Evolutionary conservation across 2,329 filamentous ascomycete genomes (phyloP).

Genomic region (Penicillium griseofulvum): DNA sequence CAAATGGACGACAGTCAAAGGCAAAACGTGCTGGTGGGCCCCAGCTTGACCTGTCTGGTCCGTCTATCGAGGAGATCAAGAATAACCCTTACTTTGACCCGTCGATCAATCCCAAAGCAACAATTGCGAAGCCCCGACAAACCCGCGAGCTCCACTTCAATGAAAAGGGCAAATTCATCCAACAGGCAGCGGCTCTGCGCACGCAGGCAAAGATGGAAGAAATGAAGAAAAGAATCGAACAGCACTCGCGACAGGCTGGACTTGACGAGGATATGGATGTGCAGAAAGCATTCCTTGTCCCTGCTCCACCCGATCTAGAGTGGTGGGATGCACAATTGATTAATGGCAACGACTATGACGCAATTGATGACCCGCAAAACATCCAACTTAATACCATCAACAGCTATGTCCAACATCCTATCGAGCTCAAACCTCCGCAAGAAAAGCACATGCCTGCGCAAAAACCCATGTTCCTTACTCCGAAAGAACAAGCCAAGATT

Average conservation of each 20-base stretch:
- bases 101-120: constrained; percentile 59
- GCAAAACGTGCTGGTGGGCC: constrained; percentile 53
- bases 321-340: constrained; percentile 97
- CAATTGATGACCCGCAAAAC: constrained; percentile 61
- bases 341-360: constrained; percentile 70
- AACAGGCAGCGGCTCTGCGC: constrained; percentile 84
- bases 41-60: constrained; percentile 55
- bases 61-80: constrained; percentile 57
- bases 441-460: constrained; percentile 74
- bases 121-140: constrained; percentile 61
- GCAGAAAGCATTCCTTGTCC: constrained; percentile 84
- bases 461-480: constrained; percentile 89
- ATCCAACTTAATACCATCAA: constrained; percentile 78
- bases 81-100: constrained; percentile 84
- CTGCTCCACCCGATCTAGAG: constrained; percentile 81
- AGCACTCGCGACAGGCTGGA: constrained; percentile 81
- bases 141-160: constrained; percentile 84
- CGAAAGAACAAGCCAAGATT: constrained; percentile 86
- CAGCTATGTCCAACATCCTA: constrained; percentile 86
- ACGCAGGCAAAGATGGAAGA: constrained; percentile 85
- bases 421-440: constrained; percentile 85
- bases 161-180: constrained; percentile 94
- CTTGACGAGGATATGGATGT: constrained; percentile 87
- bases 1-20: constrained; percentile 47
- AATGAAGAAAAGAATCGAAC: constrained; percentile 91